phyloP scores from a whole-genome alignment of 1,284 basidiomycete genomes.

The Ustilago cynodontis region DNA sequence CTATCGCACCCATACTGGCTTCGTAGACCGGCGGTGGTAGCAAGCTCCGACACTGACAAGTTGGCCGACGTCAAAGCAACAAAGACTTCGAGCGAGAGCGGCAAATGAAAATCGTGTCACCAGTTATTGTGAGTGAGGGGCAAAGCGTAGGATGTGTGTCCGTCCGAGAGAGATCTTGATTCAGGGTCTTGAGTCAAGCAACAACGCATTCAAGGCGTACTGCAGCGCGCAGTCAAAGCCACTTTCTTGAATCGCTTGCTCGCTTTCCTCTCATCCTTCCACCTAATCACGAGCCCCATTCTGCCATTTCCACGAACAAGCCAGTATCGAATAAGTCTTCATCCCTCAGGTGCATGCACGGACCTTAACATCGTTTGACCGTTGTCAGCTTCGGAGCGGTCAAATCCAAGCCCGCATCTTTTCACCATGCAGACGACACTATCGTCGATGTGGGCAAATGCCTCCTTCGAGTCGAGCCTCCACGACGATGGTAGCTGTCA shows the following conservation, averaged over 20 bases:
- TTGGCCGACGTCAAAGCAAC: background rate
- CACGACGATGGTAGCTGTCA: constrained; percentile 52
- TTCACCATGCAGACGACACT: constrained; percentile 35
- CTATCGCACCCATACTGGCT: background rate
- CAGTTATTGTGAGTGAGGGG: background rate
- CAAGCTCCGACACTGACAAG: background rate
- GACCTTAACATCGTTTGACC: background rate
- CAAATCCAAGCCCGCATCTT: background rate
- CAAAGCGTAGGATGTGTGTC: background rate
- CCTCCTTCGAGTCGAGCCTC: constrained; percentile 20
- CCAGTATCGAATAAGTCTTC: background rate
- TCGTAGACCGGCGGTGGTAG: background rate
- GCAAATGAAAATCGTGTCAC: background rate
- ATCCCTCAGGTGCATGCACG: too few relatives aligned
- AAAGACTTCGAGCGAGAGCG: too few relatives aligned
- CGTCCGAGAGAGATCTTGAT: background rate
- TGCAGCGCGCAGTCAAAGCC: background rate
- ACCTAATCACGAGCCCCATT: background rate
- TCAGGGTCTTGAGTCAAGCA: background rate
- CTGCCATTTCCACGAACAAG: background rate
- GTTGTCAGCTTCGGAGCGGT: background rate
- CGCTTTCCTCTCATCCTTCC: background rate
- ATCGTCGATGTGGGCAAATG: constrained; percentile 36
- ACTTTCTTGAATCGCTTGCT: too few relatives aligned
- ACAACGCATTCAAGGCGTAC: background rate